Evolutionary conservation across 2,329 filamentous ascomycete species (phyloP), one percentile per base, ranked within the genome.

Genomic region (Aspergillus pseudonomiae): DNA sequence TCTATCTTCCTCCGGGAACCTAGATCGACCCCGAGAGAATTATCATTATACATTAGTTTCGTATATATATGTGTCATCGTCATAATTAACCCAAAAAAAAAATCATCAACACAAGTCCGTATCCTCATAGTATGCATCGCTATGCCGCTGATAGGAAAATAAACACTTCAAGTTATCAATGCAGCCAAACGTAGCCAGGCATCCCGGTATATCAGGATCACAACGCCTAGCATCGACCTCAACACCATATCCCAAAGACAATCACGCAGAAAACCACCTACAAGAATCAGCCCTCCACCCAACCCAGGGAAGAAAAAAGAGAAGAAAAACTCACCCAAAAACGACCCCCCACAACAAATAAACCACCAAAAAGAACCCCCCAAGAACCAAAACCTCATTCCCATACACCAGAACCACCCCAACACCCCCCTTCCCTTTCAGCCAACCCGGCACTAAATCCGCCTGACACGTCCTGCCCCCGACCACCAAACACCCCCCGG

Each of bases 401-500:
- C 70, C 67, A 64, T 68, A 65, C 10, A 19, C 24, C 50, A 63
- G 67, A 12, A 66, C 59, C n/a, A 66, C 9, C 56, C 60, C 67
- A 34, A 70, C 58, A 4, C 63, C 65, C 1, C 65, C 63, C 30
- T 67, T 63, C 7, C 63, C 62, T 62, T 73, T 71, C 56, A 76
- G 56, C 76, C 77, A 78, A 6, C 61, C 60, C 1, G 74, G 69
- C 16, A 76, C 59, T 30, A 74, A 53, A 57, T 73, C 71, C n/a
- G 65, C 67, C 55, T 70, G 73, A 65, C 77, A 78, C 3, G 73
- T 76, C 19, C 45, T 53, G 1, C 79, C 79, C 39, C 75, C 67
- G 6, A 81, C 65, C n/a, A 81, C 73, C 61, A 74, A 64, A 63
- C 79, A 81, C 0, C 78, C 79, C 4, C 75, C 71, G 10, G 57